phyloP scores from a whole-genome alignment of 805 yeast genomes.

The Clavispora asparagi region DNA sequence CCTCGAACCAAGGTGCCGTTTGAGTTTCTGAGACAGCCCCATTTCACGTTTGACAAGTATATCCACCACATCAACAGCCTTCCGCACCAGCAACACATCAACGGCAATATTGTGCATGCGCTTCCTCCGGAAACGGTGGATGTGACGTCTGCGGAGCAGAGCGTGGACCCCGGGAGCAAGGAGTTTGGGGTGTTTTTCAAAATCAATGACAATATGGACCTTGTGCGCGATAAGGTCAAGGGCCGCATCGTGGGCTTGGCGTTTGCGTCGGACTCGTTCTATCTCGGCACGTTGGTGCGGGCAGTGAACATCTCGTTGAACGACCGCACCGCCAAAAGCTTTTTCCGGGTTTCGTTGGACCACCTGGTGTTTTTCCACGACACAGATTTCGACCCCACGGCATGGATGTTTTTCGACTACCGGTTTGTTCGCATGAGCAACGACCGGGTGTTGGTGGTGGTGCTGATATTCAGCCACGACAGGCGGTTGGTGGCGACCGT shows the following conservation, averaged over 20 bases:
- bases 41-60: conserved; percentile 17
- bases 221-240: conserved; percentile 17
- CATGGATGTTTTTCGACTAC: conserved; percentile 33
- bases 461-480: conserved; percentile 22
- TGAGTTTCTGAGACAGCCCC: conserved; percentile 19
- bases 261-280: conserved; percentile 28
- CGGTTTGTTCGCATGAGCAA: conserved; percentile 27
- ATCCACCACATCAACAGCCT: conserved; percentile 9
- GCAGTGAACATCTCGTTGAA: conserved; percentile 19
- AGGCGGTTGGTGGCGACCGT: conserved; percentile 26
- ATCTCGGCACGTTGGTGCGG: conserved; percentile 22
- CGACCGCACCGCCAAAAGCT: conserved; percentile 11
- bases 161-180: conserved; percentile 16
- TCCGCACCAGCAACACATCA: conserved; percentile 21
- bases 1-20: conserved; percentile 14
- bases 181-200: conserved; percentile 27
- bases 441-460: conserved; percentile 28
- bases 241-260: conserved; percentile 19
- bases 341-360: conserved; percentile 36
- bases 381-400: conserved; percentile 28
- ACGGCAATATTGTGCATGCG: conserved; percentile 23
- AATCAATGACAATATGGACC: conserved; percentile 22
- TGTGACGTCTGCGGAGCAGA: conserved; percentile 4
- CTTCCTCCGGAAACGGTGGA: conserved; percentile 19
- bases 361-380: conserved; percentile 34